Evolutionary conservation across 2,329 filamentous ascomycete genomes (phyloP), one percentile per base, ranked within the genome.

Genomic region (Sclerotinia glacialis): DNA sequence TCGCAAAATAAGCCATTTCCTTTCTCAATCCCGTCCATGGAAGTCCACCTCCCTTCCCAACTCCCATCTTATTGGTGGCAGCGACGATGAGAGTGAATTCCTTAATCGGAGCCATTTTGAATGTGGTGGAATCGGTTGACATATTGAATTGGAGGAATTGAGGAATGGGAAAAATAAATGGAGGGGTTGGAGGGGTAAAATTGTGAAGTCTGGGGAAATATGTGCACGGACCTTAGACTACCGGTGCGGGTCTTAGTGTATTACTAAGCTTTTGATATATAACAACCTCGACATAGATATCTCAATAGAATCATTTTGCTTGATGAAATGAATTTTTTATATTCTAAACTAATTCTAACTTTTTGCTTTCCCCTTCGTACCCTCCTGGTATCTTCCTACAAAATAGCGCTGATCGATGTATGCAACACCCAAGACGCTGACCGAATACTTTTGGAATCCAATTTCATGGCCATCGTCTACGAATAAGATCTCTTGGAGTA

Each of bases 1-100:
- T 89, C 23, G 92, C 90, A 78, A 99, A 99, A 78, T 97, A 98
- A 49, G 88, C 87, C 92, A 99, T 97, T 79, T 99, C 95, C 70
- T 90, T 88, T 78, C 88, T 91, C 44, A 98, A 84, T 53, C 90
- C 89, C 0, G 89, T 91, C 95, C 95, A 99, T 5, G 95, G 95
- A 65, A 99, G 86, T 4, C 83, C 84, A 68, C 92, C 92, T 68
- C 84, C 83, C 56, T 86, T 83, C 67, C 95, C 95, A 74, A 99
- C 98, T 76, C 95, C 95, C 82, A 97, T 91, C 49, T 81, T 82
- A 63, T 89, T 88, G n/a, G 93, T 96, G 23, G 93, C 89, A n/a
- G 92, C 94, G 73, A 97, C 92, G 78, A 98, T 90, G 73, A 97
- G 85, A n/a, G 92, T 97, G 64, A 97, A 81, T 71, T 92, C 88